Percentiles rank a stretch among this genome's conserved stretches.
Evolutionary conservation across 495 filamentous ascomycete genomes (phyloP).

Genomic region (Talaromyces trachyspermus): DNA sequence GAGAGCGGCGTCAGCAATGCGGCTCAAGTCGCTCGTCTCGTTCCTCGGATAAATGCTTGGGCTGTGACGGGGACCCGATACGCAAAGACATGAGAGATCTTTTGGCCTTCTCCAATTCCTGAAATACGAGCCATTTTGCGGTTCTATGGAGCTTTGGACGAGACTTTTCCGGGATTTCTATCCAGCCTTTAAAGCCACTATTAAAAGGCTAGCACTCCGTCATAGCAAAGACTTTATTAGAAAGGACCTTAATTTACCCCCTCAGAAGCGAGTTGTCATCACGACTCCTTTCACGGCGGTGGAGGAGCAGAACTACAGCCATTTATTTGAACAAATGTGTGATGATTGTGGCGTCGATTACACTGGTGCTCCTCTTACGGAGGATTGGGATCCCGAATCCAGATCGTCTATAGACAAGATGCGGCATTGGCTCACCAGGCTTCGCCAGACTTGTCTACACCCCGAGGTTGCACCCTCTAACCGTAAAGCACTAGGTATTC

Average conservation of each 20-base stretch:
- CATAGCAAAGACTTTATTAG: slow-evolving; percentile 79
- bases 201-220: slow-evolving; percentile 63
- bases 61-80: slow-evolving; percentile 90
- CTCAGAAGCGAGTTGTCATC: slow-evolving; percentile 78
- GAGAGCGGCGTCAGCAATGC: slow-evolving; percentile 80
- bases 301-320: slow-evolving; percentile 79
- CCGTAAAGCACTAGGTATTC: slow-evolving; percentile 56
- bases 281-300: slow-evolving; percentile 81
- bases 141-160: slow-evolving; percentile 57
- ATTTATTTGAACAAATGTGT: slow-evolving; percentile 66
- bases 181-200: slow-evolving; percentile 55
- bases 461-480: slow-evolving; percentile 66
- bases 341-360: slow-evolving; percentile 55
- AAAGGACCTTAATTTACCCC: slow-evolving; percentile 57
- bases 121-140: slow-evolving; percentile 64
- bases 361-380: slow-evolving; percentile 51
- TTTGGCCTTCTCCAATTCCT: slow-evolving; percentile 75
- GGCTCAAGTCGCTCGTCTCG: slow-evolving; percentile 66
- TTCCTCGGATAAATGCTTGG: slow-evolving; percentile 85
- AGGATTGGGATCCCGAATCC: slow-evolving; percentile 57
- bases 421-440: slow-evolving; percentile 58
- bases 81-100: slow-evolving; percentile 64
- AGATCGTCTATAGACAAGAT: slow-evolving; percentile 52
- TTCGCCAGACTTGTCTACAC: slow-evolving; percentile 84
- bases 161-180: slow-evolving; percentile 51